Percentiles rank a stretch among this genome's conserved stretches.
phyloP scores from a whole-genome alignment of 805 yeast genomes.

The Lachancea mirantina region DNA sequence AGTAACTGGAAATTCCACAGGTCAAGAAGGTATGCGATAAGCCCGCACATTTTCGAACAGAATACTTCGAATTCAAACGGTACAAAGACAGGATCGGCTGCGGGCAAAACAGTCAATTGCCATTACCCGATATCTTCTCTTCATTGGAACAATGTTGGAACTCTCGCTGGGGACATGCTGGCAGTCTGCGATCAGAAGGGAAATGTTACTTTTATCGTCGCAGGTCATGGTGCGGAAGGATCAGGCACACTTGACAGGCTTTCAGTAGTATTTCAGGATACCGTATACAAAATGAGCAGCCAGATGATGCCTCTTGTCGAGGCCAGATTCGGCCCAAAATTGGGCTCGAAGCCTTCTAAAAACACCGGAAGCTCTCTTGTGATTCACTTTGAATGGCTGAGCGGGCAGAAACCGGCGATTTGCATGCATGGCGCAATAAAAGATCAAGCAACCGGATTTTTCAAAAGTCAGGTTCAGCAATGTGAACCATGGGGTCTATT shows the following conservation, averaged over 20 bases:
- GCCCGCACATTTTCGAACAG: constrained; percentile 27
- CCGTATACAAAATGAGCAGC: constrained; percentile 26
- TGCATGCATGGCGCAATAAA: constrained; percentile 27
- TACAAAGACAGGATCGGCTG: constrained; percentile 13
- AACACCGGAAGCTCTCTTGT: constrained; percentile 30
- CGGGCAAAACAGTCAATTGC: constrained; percentile 23
- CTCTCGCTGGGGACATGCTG: constrained; percentile 60
- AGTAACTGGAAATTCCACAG: constrained; percentile 67
- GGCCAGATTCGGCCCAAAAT: constrained; percentile 16
- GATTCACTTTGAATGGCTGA: constrained; percentile 38
- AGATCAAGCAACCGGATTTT: constrained; percentile 22
- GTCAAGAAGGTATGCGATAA: constrained; percentile 27
- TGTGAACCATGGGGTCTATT: constrained; percentile 30
- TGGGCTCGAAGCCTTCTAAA: constrained; percentile 35
- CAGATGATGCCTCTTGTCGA: constrained; percentile 22
- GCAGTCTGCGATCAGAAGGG: constrained; percentile 74
- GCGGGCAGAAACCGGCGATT: constrained; percentile 33
- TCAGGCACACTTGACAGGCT: constrained; percentile 28
- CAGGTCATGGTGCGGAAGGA: constrained; percentile 40
- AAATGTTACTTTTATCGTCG: constrained; percentile 47
- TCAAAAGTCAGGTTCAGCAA: constrained; percentile 30
- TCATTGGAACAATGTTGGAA: constrained; percentile 58
- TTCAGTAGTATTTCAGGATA: constrained; percentile 35
- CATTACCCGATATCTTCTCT: constrained; percentile 41
- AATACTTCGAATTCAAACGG: constrained; percentile 11